phyloP scores from a whole-genome alignment of 129 eudicot species.

The Smallanthus sonchifolius region DNA sequence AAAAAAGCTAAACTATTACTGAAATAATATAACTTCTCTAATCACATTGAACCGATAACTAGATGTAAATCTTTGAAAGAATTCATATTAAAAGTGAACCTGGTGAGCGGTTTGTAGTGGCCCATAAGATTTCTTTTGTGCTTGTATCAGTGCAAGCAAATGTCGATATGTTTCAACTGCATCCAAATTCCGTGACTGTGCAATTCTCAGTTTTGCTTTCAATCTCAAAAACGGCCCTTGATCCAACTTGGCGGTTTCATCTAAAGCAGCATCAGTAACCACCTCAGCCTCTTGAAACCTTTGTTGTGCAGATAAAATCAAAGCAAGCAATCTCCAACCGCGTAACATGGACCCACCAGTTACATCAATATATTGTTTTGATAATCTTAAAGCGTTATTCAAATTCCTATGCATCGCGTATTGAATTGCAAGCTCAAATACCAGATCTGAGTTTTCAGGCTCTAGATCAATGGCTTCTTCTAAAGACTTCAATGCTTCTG shows the following conservation, averaged over 20 bases:
- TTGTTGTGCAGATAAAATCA: slow-evolving; percentile 78
- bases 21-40: too few species aligned
- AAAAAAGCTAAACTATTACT: too few species aligned
- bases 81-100: slow-evolving; percentile 32
- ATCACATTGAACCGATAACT: too few species aligned
- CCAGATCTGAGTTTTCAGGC: slow-evolving; percentile 56
- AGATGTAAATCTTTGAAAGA: too few species aligned
- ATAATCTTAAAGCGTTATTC: slow-evolving; percentile 68
- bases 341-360: slow-evolving; percentile 79
- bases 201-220: slow-evolving; percentile 81
- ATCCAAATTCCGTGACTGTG: slow-evolving; percentile 77
- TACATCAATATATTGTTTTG: slow-evolving; percentile 66
- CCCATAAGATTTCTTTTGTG: slow-evolving; percentile 74
- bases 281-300: slow-evolving; percentile 79
- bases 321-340: slow-evolving; percentile 92
- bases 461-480: slow-evolving; percentile 63
- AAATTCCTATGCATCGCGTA: slow-evolving; percentile 82
- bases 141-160: slow-evolving; percentile 86
- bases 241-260: slow-evolving; percentile 92
- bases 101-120: slow-evolving; percentile 44
- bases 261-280: slow-evolving; percentile 86
- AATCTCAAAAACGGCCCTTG: slow-evolving; percentile 89
- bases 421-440: slow-evolving; percentile 73
- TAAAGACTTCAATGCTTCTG: slow-evolving; percentile 72
- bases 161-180: slow-evolving; percentile 84